These are phyloP conservation scores for Syzygium oleosum DNA, from an alignment of 345 rosid genomes.

Conservation along the genomic window DNA sequence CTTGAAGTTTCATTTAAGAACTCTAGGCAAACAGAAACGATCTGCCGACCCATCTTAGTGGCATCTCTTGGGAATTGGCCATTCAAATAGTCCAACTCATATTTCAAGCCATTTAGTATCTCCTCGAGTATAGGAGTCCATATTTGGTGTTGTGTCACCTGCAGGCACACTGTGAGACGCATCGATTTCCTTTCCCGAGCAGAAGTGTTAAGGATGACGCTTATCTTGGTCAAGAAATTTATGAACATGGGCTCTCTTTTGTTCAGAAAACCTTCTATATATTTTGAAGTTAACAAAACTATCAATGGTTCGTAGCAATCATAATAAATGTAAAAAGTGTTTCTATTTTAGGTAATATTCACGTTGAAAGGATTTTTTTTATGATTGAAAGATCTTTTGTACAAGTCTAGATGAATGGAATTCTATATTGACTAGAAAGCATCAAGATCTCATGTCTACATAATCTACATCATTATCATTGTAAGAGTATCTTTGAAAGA, in stretches of 20 bases:
- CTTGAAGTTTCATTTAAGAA: conserved; percentile 38
- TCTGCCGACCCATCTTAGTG: conserved; percentile 45
- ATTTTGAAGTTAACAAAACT: too few species aligned
- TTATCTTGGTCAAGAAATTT: conserved; percentile 41
- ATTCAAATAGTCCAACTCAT: conserved; percentile 34
- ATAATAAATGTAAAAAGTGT: too few species aligned
- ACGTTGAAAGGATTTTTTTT: too few species aligned
- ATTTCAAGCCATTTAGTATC: conserved; percentile 39
- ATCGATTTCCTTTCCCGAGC: conserved; percentile 51
- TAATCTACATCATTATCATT: too few species aligned
- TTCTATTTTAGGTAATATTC: too few species aligned
- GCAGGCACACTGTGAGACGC: conserved; percentile 49
- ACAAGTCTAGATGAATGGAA: too few species aligned
- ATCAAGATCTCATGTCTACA: too few species aligned
- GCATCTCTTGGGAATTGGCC: conserved; percentile 20
- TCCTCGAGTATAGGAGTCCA: conserved; percentile 56
- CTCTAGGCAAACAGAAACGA: conserved; percentile 47
- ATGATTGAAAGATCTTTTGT: too few species aligned
- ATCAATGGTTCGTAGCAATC: too few species aligned
- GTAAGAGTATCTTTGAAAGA: too few species aligned
- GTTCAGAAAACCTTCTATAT: too few species aligned
- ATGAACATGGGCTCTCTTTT: conserved; percentile 34
- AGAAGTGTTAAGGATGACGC: conserved; percentile 42
- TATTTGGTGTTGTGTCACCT: conserved; percentile 64
- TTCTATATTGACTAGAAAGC: too few species aligned